Base-by-base conservation (phyloP, 805 yeast genomes). In the Kodamaea kakaduensis region DNA sequence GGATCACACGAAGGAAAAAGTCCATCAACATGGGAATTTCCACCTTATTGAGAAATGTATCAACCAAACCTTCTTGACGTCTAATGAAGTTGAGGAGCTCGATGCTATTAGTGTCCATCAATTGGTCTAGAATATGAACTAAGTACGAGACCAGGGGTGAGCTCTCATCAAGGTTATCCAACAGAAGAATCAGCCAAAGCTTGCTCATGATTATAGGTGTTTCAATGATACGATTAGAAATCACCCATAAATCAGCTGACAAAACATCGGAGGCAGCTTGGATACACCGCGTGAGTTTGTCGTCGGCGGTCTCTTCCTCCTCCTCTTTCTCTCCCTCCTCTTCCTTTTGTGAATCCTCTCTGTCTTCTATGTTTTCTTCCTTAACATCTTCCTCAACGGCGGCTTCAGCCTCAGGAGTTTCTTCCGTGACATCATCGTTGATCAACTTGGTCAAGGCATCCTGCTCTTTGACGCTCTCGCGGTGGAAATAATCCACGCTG, bases 21-120 rank as follows among this genome's bases (percentile, higher is more conserved):
- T 93, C 98, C 89, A 90, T 89, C 40, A 93, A 61, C 32, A 96
- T 88, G 3, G 97, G 96, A 40, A 89, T 85, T 50, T 88, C 96
- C 40, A 93, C 78, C 59, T 90, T 96, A 36, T 72, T 73, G 59
- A 90, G 67, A 55, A 90, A 87, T 42, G 85, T 73, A 48, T 81
- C 85, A 22, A 88, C 96, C 41, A 93, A 65, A 46, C 71, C 66
- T 1, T 75, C 71, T 52, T 84, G 88, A 20, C 75, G 67, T 35
- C 86, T 60, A 30, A 93, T 75, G 53, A 84, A 90, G 62, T 59
- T 77, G 43, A 64, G 63, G 76, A 88, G 77, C 45, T 84, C 90
- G 15, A 67, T 61, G 45, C 67, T 56, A 43, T 67, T 65, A 4
- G 67, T 52, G 38, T 80, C 87, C 59, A 86, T 80, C 56, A 89